Base-by-base conservation (phyloP, 2,329 filamentous ascomycete genomes). In the Sphaerulina populicola region DNA sequence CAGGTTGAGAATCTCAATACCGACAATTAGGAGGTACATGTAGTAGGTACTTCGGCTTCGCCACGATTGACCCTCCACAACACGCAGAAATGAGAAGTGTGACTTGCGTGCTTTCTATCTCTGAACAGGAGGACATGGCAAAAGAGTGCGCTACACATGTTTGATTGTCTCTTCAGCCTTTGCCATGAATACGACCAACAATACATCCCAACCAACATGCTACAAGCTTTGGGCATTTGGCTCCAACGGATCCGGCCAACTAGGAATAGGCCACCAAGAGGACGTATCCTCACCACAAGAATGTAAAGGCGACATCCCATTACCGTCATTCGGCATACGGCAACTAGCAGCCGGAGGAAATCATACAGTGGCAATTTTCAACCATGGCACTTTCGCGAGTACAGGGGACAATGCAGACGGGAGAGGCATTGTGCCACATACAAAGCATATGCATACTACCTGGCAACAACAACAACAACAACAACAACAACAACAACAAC, bases 301-400 rank as follows among this genome's bases (percentile, higher is more conserved):
- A 27, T 37, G 37, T 23, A 44, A 51, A 38, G 38, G 46, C 9
- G 8, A 15, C 37, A 4, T 29, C 14, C 6, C 37, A 36, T 14
- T 21, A 10, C 27, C 23, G 18, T 14, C 21, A 7, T 30, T 36
- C 8, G 23, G 9, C 33, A 47, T 64, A 27, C 53, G 50, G 30
- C 52, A 59, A 11, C 73, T 83, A 23, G 70, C 65, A 40, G 76
- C 87, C 6, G 91, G 91, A 3, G 90, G 90, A 1, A 96, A 96
- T 63, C 91, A 96, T 67, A 94, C 88, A 0, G 70, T 96, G 3
- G 66, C 94, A 8, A 72, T 89, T 9, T 79, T 77, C n/a, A 63
- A 72, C 3, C 65, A 73, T 23, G 83, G 83, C 0, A 60, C 70
- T 1, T 71, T 90, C 0, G 85, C 80, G 62, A 82, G 79, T 62